Percentiles rank a stretch among this genome's conserved stretches.
Evolutionary conservation across 116 monocot genomes (phyloP).

Genomic region (Dioscorea cayenensis): DNA sequence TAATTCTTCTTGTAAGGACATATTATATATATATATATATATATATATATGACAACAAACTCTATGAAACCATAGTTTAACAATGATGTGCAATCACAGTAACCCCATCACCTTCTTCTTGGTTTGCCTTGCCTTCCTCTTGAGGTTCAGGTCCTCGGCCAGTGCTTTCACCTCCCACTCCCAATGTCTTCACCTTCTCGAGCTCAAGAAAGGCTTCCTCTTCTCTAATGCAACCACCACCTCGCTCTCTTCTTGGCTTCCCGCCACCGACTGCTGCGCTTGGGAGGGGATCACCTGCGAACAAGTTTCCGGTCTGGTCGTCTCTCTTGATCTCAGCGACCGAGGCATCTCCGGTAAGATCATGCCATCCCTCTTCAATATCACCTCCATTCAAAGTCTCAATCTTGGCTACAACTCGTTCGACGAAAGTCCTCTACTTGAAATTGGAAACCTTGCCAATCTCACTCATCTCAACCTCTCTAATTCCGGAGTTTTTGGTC

Average conservation of each 20-base stretch:
- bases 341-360: conserved; percentile 6
- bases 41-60: no score
- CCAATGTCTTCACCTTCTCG: conserved; percentile 8
- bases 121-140: no score
- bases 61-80: no score
- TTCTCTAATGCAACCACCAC: not conserved
- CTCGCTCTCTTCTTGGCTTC: conserved; percentile 9
- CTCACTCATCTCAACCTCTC: conserved; percentile 43
- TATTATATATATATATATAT: no score
- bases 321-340: conserved; percentile 15
- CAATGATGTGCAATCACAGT: no score
- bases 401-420: conserved; percentile 19
- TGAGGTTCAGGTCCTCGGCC: not conserved
- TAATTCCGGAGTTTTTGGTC: conserved; percentile 29
- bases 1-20: no score
- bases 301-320: conserved; percentile 1
- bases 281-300: conserved; percentile 24
- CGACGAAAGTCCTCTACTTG: not conserved
- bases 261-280: conserved; percentile 11
- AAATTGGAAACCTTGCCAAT: not conserved
- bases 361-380: conserved; percentile 6
- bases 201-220: conserved; percentile 12
- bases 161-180: not conserved
- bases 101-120: no score
- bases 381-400: conserved; percentile 17